A percentile compares a stretch with the other conserved stretches of the same genome.
phyloP scores from a whole-genome alignment of 331 rosid genomes.

The Ulmus americana region DNA sequence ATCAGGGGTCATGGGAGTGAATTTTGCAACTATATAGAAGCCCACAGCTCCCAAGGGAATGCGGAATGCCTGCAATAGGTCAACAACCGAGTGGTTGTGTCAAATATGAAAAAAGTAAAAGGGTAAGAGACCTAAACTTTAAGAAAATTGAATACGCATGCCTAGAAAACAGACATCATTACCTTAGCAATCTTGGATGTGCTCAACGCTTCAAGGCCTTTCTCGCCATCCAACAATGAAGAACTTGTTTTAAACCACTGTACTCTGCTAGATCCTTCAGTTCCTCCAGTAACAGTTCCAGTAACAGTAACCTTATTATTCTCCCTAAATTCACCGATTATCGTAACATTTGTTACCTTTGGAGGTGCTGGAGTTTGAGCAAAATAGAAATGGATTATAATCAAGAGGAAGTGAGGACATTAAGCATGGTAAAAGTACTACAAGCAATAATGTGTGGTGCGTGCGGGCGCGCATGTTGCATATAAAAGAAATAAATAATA shows the following conservation, averaged over 20 bases:
- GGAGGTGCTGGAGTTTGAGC: slow-evolving; percentile 76
- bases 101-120: slow-evolving; percentile 2
- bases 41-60: slow-evolving; percentile 96
- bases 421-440: slow-evolving; percentile 5
- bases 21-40: slow-evolving; percentile 74
- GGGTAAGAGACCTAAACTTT: neutral
- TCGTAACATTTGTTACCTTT: slow-evolving; percentile 58
- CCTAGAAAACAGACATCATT: slow-evolving; percentile 3
- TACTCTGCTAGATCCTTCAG: slow-evolving; percentile 88
- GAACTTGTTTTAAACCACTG: slow-evolving; percentile 90
- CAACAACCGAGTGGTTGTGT: slow-evolving; percentile 20
- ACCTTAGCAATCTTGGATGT: slow-evolving; percentile 84
- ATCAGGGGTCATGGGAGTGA: slow-evolving; percentile 72
- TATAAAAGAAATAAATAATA: neutral
- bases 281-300: slow-evolving; percentile 86
- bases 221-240: slow-evolving; percentile 54
- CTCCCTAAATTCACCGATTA: slow-evolving; percentile 79
- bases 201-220: slow-evolving; percentile 68
- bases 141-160: neutral
- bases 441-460: neutral
- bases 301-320: slow-evolving; percentile 75
- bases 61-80: slow-evolving; percentile 68
- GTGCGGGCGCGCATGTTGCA: no score
- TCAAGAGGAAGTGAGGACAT: slow-evolving; percentile 12
- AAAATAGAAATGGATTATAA: slow-evolving; percentile 8